Evolutionary conservation across 2,329 filamentous ascomycete species (phyloP), one percentile per base, ranked within the genome.

Genomic region (Beauveria rudraprayagi): DNA sequence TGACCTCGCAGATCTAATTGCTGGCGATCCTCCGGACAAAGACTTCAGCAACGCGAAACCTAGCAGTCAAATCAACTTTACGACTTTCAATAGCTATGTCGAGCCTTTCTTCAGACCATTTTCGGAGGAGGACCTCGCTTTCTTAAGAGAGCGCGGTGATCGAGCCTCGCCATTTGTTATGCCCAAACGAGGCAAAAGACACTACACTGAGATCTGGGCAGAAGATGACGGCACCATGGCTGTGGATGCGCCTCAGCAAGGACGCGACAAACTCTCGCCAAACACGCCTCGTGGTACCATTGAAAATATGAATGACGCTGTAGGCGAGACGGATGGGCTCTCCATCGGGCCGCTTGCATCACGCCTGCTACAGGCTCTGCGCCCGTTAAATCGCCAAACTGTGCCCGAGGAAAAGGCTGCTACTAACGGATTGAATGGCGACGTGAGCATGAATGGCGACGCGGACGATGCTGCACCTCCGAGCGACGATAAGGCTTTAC

Each of bases 31-130:
- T 1, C 93, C 94, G 1, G 92, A 97, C 73, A 92, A 91, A 72
- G 94, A 99, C 76, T 97, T 97, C 70, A 97, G 91, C 71, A 96
- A 86, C 70, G 89, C 91, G 40, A 99, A 97, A 72, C 92, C 93
- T 5, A 87, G 88, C 22, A 96, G 93, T 68, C 94, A 99, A 77
- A 94, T 97, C 72, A 92, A 90, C 71, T 94, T 94, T 66, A 89
- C 86, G 61, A 96, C 93, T 1, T 99, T 99, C 73, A 88, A 89
- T n/a, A 87, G 89, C 6, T 96, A 94, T 70, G 83, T 95, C 60
- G 94, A 99, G 65, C 91, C 92, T 0, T 97, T 90, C 76, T 94
- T 97, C 66, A 85, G 93, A 6, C 86, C 89, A 0, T 89, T 96
- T 67, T 90, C 88, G 0, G 94, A 99, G 70, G 94, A 99, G 71